These are phyloP conservation scores for Pleoardoris graminearum DNA, from an alignment of 2,329 filamentous ascomycete genomes.

Conservation along the genomic window DNA sequence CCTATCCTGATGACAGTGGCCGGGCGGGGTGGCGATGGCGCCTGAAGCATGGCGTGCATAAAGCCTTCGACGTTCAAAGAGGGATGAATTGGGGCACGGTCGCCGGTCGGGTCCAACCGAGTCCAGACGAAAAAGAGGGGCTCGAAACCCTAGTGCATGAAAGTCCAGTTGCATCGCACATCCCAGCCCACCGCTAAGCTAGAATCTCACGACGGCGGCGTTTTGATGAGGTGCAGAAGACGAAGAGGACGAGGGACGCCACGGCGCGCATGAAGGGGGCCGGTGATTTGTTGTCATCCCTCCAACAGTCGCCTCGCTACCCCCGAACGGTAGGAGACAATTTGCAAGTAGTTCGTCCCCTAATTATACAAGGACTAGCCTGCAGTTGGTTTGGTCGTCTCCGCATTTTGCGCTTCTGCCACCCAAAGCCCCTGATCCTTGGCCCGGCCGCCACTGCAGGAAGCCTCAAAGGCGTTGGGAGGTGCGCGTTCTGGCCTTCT, in stretches of 20 bases:
- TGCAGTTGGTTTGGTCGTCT: constrained; percentile 44
- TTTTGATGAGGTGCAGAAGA: constrained; percentile 29
- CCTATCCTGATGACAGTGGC: constrained; percentile 12
- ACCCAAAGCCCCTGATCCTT: constrained; percentile 46
- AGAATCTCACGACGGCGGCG: constrained; percentile 22
- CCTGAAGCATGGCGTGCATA: constrained; percentile 45
- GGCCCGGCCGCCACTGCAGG: constrained; percentile 42
- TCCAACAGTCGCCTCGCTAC: constrained; percentile 37
- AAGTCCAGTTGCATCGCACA: constrained; percentile 19
- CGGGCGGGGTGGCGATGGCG: constrained; percentile 36
- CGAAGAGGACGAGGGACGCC: constrained; percentile 30
- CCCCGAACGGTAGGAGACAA: constrained; percentile 41
- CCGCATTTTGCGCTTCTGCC: constrained; percentile 48
- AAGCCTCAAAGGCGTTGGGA: constrained; percentile 48
- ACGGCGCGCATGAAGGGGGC: constrained; percentile 31
- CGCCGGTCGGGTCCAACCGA: constrained; percentile 28
- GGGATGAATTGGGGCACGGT: constrained; percentile 23
- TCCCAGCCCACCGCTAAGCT: constrained; percentile 20
- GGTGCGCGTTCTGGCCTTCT: constrained; percentile 39
- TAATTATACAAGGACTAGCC: constrained; percentile 44
- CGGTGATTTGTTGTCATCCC: constrained; percentile 37
- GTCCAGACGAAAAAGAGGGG: constrained; percentile 34
- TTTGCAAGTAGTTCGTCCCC: constrained; percentile 46
- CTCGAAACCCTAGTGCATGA: constrained; percentile 23
- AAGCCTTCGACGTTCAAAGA: constrained; percentile 33